A percentile compares a stretch with the other conserved stretches of the same genome.
Conservation (phyloP, 2,329 filamentous ascomycete genomes). For the Aspergillus fumigatus region DNA sequence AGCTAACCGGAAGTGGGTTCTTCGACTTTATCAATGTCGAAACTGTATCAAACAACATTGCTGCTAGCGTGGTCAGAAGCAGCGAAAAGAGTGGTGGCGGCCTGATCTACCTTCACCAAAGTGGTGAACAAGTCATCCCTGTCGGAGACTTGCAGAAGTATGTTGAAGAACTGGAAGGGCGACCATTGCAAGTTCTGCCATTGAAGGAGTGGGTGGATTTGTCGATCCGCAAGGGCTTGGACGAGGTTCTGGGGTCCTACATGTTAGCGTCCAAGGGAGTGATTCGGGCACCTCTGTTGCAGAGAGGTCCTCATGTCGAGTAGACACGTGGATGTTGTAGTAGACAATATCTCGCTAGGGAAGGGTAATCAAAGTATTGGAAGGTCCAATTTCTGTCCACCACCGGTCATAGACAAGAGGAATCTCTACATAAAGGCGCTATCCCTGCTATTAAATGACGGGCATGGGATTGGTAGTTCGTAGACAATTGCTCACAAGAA, state of each 20-base stretch:
- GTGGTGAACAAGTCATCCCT: conserved; percentile 1
- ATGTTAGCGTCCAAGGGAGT: conserved; percentile 3
- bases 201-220: conserved; percentile 1
- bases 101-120: conserved; percentile 1
- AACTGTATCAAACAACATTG: conserved; percentile 2
- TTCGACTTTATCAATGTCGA: conserved; percentile 8
- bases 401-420: not conserved
- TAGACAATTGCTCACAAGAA: not conserved
- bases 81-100: not conserved
- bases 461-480: not conserved
- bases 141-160: conserved; percentile 1
- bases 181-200: conserved; percentile 1
- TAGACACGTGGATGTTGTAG: not conserved
- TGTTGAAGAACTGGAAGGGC: not conserved
- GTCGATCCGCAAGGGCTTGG: conserved; percentile 1
- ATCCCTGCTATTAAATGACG: not conserved
- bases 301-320: not conserved
- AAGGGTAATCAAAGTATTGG: not conserved
- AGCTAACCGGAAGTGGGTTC: conserved; percentile 2
- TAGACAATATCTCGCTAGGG: not conserved
- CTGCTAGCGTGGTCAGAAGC: not conserved
- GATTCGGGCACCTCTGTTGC: conserved; percentile 3
- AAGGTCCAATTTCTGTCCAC: not conserved
- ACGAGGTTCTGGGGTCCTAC: conserved; percentile 5
- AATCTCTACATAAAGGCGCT: not conserved